A percentile compares a stretch with the other conserved stretches of the same genome.
These are phyloP conservation scores for Chamaecyparis obtusa DNA, from an alignment of 75 land plant species.

Conservation along the genomic window DNA sequence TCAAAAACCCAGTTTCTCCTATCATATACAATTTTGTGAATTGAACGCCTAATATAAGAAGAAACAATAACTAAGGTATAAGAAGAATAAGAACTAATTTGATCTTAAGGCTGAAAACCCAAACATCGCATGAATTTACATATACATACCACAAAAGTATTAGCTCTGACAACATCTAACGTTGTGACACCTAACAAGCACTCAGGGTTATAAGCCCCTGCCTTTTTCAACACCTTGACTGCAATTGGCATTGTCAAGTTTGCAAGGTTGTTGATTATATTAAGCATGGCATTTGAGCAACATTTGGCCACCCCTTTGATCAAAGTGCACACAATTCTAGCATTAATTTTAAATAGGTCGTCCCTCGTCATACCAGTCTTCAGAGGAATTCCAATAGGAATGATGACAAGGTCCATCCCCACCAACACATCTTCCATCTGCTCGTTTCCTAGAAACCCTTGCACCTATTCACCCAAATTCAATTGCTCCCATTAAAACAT, in stretches of 20 bases:
- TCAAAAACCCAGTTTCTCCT: too few relatives aligned
- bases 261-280: constrained; percentile 98
- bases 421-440: constrained; percentile 75
- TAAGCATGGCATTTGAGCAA: constrained; percentile 86
- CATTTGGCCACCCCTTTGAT: constrained; percentile 86
- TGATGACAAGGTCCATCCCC: constrained; percentile 95
- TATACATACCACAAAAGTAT: constrained; percentile 92
- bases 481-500: neutral
- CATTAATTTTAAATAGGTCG: constrained; percentile 97
- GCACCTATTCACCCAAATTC: constrained; percentile 43
- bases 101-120: neutral
- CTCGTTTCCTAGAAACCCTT: constrained; percentile 85
- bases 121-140: neutral
- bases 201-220: constrained; percentile 88
- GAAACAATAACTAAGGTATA: neutral
- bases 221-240: constrained; percentile 92
- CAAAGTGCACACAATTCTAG: constrained; percentile 91
- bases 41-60: neutral
- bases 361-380: constrained; percentile 99
- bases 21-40: too few relatives aligned
- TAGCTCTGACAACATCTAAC: constrained; percentile 97
- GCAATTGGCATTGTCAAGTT: constrained; percentile 99
- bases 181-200: constrained; percentile 91
- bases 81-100: neutral
- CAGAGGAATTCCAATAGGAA: constrained; percentile 96